A percentile compares a stretch with the other conserved stretches of the same genome.
phyloP scores from a whole-genome alignment of 345 rosid genomes.

The Luvunga scandens region DNA sequence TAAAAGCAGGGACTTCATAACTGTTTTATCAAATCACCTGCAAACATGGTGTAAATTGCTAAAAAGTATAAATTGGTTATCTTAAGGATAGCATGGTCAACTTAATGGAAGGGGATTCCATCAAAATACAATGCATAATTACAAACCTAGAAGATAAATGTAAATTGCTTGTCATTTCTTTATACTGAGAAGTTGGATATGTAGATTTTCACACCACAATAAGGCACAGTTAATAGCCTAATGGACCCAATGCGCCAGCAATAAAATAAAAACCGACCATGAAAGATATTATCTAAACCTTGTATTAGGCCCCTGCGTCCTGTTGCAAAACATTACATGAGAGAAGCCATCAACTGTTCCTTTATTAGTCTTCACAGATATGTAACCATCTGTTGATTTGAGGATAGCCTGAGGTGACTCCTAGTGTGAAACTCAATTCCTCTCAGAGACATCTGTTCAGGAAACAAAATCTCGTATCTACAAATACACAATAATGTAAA shows the following conservation, averaged over 20 bases:
- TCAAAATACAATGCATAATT: background rate
- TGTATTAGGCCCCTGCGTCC: slow-evolving; percentile 89
- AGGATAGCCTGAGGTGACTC: slow-evolving; percentile 83
- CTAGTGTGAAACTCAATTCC: slow-evolving; percentile 87
- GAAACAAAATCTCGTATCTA: slow-evolving; percentile 90
- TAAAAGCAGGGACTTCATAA: background rate
- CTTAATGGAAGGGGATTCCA: background rate
- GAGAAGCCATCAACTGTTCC: slow-evolving; percentile 89
- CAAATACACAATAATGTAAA: slow-evolving; percentile 1
- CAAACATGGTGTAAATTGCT: background rate
- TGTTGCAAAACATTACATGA: slow-evolving; percentile 95
- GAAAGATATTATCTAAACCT: slow-evolving; percentile 48
- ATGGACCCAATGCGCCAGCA: background rate
- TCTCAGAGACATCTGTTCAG: slow-evolving; percentile 83
- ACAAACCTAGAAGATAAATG: background rate
- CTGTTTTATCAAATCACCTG: background rate
- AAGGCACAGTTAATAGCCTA: background rate
- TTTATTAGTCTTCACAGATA: slow-evolving; percentile 79
- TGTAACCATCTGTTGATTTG: slow-evolving; percentile 71
- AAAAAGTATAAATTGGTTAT: background rate
- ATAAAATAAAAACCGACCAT: background rate
- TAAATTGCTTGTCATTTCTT: background rate
- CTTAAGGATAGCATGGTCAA: background rate
- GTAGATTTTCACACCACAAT: background rate
- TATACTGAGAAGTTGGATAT: background rate